Percentiles rank a stretch among this genome's conserved stretches.
Conservation (phyloP, 805 yeast genomes). For the Tetrapisispora namnaoensis region DNA sequence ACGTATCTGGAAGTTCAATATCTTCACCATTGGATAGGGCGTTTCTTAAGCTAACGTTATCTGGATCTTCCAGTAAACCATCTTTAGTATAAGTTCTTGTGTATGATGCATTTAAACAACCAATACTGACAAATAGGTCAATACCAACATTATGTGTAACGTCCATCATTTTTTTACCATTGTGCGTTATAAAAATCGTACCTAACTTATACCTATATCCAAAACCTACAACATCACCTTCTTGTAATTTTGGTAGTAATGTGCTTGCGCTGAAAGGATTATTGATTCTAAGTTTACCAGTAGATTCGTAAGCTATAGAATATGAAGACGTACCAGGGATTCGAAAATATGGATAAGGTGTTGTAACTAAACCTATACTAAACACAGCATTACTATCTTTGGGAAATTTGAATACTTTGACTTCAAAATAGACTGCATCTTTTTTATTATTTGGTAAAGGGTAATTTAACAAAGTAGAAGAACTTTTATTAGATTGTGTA, state of each 20-base stretch:
- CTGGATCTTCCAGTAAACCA: conserved; percentile 29
- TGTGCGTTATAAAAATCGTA: conserved; percentile 83
- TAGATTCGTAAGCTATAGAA: conserved; percentile 63
- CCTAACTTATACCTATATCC: conserved; percentile 80
- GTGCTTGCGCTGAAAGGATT: conserved; percentile 43
- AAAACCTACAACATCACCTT: conserved; percentile 90
- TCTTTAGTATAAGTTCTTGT: conserved; percentile 30
- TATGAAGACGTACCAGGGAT: conserved; percentile 65
- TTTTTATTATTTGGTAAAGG: conserved; percentile 40
- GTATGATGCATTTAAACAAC: conserved; percentile 32
- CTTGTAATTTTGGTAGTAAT: conserved; percentile 38
- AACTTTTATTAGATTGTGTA: conserved; percentile 24
- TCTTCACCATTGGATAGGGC: conserved; percentile 17
- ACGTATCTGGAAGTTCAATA: conserved; percentile 15
- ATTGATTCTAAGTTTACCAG: conserved; percentile 59
- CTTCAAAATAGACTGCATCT: conserved; percentile 61
- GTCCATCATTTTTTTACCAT: conserved; percentile 80
- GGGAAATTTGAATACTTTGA: conserved; percentile 36
- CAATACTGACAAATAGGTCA: conserved; percentile 33
- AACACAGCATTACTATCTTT: conserved; percentile 37
- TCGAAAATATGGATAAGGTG: conserved; percentile 66
- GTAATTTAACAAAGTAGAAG: conserved; percentile 29
- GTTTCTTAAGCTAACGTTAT: conserved; percentile 24
- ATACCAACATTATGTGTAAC: conserved; percentile 60
- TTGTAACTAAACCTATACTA: conserved; percentile 58